Conservation (phyloP, 768 basidiomycete species). For the Boletus sp. region DNA sequence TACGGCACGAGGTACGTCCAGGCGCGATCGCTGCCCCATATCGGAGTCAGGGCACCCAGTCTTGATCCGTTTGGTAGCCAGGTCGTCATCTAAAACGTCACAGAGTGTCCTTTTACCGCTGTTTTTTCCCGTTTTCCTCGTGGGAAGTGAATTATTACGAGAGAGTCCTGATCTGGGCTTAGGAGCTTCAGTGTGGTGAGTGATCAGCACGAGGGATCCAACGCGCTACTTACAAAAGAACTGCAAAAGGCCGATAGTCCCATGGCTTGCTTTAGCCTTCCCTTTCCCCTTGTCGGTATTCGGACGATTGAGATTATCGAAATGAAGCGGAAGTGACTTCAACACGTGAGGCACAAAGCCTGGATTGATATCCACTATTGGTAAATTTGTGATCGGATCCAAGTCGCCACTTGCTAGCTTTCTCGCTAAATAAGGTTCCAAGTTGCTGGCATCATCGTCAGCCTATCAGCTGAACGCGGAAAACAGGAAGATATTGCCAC, state of each 20-base stretch:
- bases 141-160: conserved; percentile 31
- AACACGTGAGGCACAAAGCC: conserved; percentile 52
- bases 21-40: conserved; percentile 29
- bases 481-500: conserved; percentile 35
- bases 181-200: conserved; percentile 31
- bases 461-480: conserved; percentile 4
- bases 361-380: conserved; percentile 81
- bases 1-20: conserved; percentile 15
- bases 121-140: conserved; percentile 45
- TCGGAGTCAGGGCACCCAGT: conserved; percentile 18
- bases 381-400: conserved; percentile 64
- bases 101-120: conserved; percentile 77
- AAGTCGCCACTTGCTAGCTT: conserved; percentile 64
- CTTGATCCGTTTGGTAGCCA: conserved; percentile 50
- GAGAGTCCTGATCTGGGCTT: conserved; percentile 24
- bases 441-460: conserved; percentile 45
- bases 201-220: conserved; percentile 38
- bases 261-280: conserved; percentile 34
- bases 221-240: conserved; percentile 58
- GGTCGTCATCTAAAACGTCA: conserved; percentile 68
- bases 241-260: conserved; percentile 45
- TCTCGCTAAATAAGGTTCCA: conserved; percentile 64
- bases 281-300: conserved; percentile 45
- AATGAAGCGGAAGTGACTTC: conserved; percentile 40
- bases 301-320: conserved; percentile 25